phyloP scores from a whole-genome alignment of 2,329 filamentous ascomycete genomes.

The Cyphellophora europaea region DNA sequence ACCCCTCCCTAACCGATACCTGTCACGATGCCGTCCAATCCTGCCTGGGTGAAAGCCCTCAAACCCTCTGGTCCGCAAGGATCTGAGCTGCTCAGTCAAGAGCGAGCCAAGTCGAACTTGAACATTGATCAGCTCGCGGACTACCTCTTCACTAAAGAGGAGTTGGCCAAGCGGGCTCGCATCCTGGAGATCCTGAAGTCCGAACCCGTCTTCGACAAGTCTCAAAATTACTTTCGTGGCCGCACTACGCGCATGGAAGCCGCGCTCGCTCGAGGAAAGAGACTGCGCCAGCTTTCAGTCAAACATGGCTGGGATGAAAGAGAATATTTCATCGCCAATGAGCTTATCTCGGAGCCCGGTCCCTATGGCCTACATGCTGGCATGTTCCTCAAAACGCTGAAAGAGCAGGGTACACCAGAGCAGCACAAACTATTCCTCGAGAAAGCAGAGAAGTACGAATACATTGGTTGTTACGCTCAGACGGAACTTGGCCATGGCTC shows the following conservation, averaged over 20 bases:
- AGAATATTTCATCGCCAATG: conserved; percentile 56
- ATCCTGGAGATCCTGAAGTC: conserved; percentile 56
- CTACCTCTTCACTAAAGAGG: conserved; percentile 60
- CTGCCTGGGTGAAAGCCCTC: conserved; percentile 58
- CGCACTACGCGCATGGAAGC: conserved; percentile 60
- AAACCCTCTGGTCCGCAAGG: conserved; percentile 60
- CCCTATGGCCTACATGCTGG: conserved; percentile 64
- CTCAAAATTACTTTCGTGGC: conserved; percentile 66
- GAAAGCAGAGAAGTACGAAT: conserved; percentile 58
- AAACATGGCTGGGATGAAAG: conserved; percentile 59
- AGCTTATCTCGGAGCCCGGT: conserved; percentile 62
- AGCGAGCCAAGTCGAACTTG: conserved; percentile 59
- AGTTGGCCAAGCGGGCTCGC: conserved; percentile 49
- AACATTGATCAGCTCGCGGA: conserved; percentile 58
- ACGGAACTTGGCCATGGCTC: conserved; percentile 78
- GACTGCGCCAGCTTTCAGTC: conserved; percentile 55
- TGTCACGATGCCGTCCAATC: conserved; percentile 29
- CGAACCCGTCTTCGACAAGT: conserved; percentile 68
- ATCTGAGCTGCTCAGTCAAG: conserved; percentile 56
- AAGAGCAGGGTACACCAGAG: conserved; percentile 62
- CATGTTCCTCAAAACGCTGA: conserved; percentile 63
- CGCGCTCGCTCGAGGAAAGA: conserved; percentile 62
- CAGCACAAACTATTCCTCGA: conserved; percentile 66
- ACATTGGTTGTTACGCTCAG: conserved; percentile 72
- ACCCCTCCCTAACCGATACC: too few relatives aligned